Evolutionary conservation across 441 rosid genomes (phyloP).

Genomic region (Mallotus japonicus): DNA sequence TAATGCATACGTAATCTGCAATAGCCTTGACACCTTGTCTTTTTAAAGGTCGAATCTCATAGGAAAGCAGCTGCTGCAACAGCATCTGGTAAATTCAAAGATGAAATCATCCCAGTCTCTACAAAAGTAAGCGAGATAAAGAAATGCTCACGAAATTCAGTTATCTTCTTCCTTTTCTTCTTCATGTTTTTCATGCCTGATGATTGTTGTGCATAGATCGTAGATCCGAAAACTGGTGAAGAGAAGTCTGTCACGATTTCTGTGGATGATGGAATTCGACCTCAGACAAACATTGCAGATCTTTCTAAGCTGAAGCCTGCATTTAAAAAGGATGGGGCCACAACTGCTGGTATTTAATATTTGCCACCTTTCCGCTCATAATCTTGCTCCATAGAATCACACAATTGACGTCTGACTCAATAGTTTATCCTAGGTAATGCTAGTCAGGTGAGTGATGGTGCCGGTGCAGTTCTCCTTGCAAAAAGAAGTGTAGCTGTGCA

Average conservation of each 20-base stretch:
- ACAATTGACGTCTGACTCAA: no score
- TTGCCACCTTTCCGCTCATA: not conserved
- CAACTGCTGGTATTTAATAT: conserved; percentile 77
- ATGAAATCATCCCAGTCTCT: conserved; percentile 81
- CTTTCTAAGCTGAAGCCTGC: conserved; percentile 81
- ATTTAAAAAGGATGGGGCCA: conserved; percentile 84
- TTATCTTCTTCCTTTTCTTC: not conserved
- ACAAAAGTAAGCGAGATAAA: conserved; percentile 60
- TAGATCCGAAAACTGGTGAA: conserved; percentile 88
- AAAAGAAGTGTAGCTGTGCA: conserved; percentile 74
- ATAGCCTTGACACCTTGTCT: conserved; percentile 18
- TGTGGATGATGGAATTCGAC: conserved; percentile 93
- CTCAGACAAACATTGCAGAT: conserved; percentile 50
- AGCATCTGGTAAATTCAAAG: conserved; percentile 81
- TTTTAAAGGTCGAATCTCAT: conserved; percentile 84
- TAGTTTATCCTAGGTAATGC: conserved; percentile 61
- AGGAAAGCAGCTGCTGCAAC: conserved; percentile 93
- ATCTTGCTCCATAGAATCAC: conserved; percentile 5
- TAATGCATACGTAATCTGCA: conserved; percentile 1
- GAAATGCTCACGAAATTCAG: conserved; percentile 3
- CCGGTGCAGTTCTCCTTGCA: conserved; percentile 94
- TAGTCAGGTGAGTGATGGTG: conserved; percentile 97
- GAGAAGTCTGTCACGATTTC: conserved; percentile 65
- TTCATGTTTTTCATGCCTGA: not conserved
- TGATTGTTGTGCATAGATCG: conserved; percentile 47